A percentile compares a stretch with the other conserved stretches of the same genome.
phyloP scores from a whole-genome alignment of 306 rosid genomes.

The Hylodesmum podocarpum region DNA sequence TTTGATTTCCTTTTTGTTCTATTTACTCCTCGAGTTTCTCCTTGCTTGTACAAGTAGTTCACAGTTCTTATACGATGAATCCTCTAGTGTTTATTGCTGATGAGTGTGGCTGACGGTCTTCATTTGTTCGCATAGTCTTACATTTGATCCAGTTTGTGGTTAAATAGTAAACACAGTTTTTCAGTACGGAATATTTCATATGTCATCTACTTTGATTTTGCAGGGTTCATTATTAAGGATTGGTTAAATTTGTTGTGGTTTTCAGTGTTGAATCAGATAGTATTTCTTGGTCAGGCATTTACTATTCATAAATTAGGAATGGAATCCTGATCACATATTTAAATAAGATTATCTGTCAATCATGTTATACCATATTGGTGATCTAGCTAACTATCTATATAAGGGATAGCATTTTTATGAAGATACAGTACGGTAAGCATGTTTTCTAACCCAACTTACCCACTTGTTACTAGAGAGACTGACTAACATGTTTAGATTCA shows the following conservation, averaged over 20 bases:
- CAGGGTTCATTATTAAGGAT: not conserved
- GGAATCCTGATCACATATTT: too few species aligned
- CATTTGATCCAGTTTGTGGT: not conserved
- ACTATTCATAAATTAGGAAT: too few species aligned
- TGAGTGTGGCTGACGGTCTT: not conserved
- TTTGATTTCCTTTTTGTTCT: conserved; percentile 9
- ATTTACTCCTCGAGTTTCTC: not conserved
- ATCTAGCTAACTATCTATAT: not conserved
- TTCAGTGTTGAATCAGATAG: too few species aligned
- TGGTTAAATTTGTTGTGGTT: not conserved
- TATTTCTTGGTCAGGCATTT: too few species aligned
- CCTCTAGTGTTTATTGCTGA: not conserved
- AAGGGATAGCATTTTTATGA: not conserved
- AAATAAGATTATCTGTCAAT: too few species aligned
- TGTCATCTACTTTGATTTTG: not conserved
- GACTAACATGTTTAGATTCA: too few species aligned
- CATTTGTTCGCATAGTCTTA: not conserved
- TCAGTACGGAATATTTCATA: not conserved
- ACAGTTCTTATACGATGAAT: not conserved
- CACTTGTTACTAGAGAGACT: not conserved
- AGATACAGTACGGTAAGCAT: not conserved
- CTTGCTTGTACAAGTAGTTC: not conserved
- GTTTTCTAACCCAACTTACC: not conserved
- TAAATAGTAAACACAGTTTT: not conserved
- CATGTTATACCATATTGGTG: too few species aligned